Evolutionary conservation across 345 rosid species (phyloP).

Genomic region (Alliaria petiolata): DNA sequence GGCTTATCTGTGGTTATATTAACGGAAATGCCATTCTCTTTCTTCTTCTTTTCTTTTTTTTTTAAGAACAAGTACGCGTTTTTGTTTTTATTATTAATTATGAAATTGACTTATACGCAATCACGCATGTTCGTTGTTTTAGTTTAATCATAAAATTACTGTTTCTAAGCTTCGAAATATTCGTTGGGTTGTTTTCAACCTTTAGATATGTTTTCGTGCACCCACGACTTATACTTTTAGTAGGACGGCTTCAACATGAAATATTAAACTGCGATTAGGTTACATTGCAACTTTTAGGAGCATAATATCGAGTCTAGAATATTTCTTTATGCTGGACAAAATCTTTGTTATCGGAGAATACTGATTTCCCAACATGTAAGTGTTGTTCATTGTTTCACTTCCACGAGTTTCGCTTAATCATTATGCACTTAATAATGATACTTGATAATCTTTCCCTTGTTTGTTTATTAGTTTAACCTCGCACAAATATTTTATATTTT

Average conservation of each 20-base stretch:
- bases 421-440: not conserved
- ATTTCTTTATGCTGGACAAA: not conserved
- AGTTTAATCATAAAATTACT: not conserved
- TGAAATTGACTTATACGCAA: conserved; percentile 1
- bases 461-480: no score
- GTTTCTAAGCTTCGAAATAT: conserved; percentile 22
- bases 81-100: not conserved
- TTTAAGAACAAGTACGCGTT: conserved; percentile 12
- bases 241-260: not conserved
- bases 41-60: no score
- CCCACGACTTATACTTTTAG: conserved; percentile 11
- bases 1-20: not conserved
- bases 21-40: conserved; percentile 19
- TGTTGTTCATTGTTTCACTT: not conserved
- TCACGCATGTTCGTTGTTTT: not conserved
- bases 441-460: no score
- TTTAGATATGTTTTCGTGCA: conserved; percentile 27
- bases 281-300: not conserved
- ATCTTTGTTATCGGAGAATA: not conserved
- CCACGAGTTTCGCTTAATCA: not conserved
- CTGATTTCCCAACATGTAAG: not conserved
- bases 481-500: no score
- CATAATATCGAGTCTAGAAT: not conserved
- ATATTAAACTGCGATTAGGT: not conserved
- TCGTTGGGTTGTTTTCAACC: conserved; percentile 1